phyloP scores from a whole-genome alignment of 2,329 filamentous ascomycete species.

The Acephala macrosclerotiorum region DNA sequence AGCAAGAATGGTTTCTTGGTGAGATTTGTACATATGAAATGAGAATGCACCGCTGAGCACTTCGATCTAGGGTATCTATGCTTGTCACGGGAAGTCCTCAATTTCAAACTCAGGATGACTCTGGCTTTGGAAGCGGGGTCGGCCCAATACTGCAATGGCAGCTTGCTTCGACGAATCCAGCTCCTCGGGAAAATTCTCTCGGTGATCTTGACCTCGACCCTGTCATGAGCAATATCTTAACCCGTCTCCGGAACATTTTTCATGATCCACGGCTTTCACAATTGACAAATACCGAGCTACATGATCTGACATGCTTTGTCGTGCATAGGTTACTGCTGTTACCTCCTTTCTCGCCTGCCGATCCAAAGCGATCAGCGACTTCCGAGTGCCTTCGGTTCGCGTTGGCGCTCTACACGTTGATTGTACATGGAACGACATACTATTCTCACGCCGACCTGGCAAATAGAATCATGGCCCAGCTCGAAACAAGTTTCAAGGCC shows the following conservation, averaged over 20 bases:
- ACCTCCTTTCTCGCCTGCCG: conserved; percentile 6
- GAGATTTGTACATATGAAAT: neutral
- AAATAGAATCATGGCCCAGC: conserved; percentile 44
- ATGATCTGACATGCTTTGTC: conserved; percentile 63
- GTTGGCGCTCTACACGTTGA: conserved; percentile 59
- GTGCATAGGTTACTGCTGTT: conserved; percentile 55
- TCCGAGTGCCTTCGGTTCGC: conserved; percentile 56
- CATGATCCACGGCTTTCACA: conserved; percentile 34
- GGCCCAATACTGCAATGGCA: conserved; percentile 58
- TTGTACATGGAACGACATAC: conserved; percentile 61
- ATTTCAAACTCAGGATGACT: conserved; percentile 59
- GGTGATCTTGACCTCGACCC: conserved; percentile 39
- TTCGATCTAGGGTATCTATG: conserved; percentile 60
- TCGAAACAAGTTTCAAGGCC: conserved; percentile 44
- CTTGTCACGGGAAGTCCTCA: conserved; percentile 60
- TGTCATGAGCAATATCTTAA: conserved; percentile 25
- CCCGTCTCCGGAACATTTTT: conserved; percentile 46
- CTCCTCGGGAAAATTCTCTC: conserved; percentile 39
- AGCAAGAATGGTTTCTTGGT: conserved; percentile 39
- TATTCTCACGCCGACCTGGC: conserved; percentile 57
- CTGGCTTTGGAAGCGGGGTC: conserved; percentile 56
- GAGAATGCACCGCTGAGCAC: conserved; percentile 14
- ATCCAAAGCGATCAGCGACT: conserved; percentile 31
- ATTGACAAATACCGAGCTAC: conserved; percentile 53
- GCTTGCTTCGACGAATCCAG: conserved; percentile 23